Evolutionary conservation across 129 eudicot genomes (phyloP).

Genomic region (Kitagawia praeruptora): DNA sequence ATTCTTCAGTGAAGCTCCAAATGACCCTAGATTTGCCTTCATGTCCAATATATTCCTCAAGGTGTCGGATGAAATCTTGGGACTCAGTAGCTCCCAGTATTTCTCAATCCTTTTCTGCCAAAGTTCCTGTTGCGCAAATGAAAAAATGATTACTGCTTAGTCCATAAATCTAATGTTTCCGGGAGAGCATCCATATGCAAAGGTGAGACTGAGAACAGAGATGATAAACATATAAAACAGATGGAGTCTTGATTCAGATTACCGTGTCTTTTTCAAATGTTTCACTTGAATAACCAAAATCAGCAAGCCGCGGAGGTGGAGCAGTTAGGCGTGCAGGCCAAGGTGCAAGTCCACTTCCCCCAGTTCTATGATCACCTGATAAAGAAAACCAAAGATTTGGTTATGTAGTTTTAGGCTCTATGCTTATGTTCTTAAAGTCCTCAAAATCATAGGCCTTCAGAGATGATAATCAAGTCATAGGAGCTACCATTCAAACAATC

Average conservation of each 20-base stretch:
- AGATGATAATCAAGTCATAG: background rate
- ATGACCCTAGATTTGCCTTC: conserved; percentile 94
- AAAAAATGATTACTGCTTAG: background rate
- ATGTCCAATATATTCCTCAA: conserved; percentile 93
- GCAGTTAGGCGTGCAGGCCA: conserved; percentile 93
- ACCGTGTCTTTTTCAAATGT: conserved; percentile 84
- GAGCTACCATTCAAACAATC: background rate
- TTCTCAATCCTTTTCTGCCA: conserved; percentile 82
- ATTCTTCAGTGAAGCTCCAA: conserved; percentile 89
- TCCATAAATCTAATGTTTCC: background rate
- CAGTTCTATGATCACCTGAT: conserved; percentile 71
- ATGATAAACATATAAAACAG: background rate
- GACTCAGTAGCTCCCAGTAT: conserved; percentile 76
- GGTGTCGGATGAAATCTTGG: conserved; percentile 66
- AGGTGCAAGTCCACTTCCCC: conserved; percentile 90
- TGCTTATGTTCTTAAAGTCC: background rate
- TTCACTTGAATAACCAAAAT: conserved; percentile 76
- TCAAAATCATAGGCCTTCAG: background rate
- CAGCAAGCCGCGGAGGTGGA: conserved; percentile 98
- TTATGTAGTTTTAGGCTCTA: background rate
- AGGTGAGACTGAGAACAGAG: background rate
- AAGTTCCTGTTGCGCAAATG: conserved; percentile 39
- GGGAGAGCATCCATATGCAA: background rate
- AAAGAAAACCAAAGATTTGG: conserved; percentile 7
- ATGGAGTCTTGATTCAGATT: conserved; percentile 12